Base-by-base conservation (phyloP, 1,284 basidiomycete species). In the Fomitopsis schrenkii region DNA sequence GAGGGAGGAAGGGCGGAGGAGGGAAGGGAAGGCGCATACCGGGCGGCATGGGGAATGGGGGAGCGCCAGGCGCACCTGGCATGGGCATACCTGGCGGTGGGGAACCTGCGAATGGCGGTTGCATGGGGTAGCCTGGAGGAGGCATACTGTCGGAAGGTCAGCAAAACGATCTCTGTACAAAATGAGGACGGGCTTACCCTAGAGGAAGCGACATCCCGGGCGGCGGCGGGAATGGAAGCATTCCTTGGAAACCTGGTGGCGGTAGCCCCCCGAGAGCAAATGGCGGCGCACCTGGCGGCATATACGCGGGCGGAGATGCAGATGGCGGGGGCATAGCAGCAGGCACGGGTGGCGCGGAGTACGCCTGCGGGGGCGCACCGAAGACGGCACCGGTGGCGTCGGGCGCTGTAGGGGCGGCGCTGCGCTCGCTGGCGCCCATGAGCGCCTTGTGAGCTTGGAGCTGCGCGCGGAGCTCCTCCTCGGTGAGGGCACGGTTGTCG, bases 401-500 rank as follows among this genome's bases (percentile, higher is more conserved):
- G 17, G 76, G 67, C 0, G 77, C 75, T 17, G 76, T 62, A 7
- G 76, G 68, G 3, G 73, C 68, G 5, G 79, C 76, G 6, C 78
- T 70, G 6, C 78, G 74, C 48, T 73, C 72, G 3, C 68, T 67
- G 2, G 82, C 83, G 36, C 93, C 92, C 96, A 98, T 98, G 45
- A 98, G 81, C 2, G 90, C 90, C 74, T 92, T 95, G 78, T 98
- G 97, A 6, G 94, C 91, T 63, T 87, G 88, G 1, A 98, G 83
- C 72, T 96, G 94, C 0, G 88, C 87, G 63, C 85, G 86, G 28
- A 98, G 80, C 72, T 98, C 92, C 0, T 92, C 92, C 68, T 95
- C 91, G 0, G 88, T 83, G 5, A 97, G 78, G 5, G 88, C 83
- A 9, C 86, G 84, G 69, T 96, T 95, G 65, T 95, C 91, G 57